Conservation (phyloP, 2,329 filamentous ascomycete species). For the Endoconidiophora polonica region DNA sequence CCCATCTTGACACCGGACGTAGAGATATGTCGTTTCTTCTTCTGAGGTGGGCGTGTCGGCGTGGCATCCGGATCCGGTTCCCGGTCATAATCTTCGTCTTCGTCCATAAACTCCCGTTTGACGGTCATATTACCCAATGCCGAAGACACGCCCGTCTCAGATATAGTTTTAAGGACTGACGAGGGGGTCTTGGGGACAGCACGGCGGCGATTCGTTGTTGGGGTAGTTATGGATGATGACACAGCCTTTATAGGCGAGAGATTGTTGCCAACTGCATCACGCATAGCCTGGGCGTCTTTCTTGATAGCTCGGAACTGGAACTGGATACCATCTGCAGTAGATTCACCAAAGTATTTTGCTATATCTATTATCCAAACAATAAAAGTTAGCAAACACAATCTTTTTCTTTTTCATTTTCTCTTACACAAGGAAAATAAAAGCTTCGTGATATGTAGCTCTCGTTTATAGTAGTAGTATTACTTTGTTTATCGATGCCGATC, state of each 20-base stretch:
- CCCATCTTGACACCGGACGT: neutral
- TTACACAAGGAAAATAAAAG: neutral
- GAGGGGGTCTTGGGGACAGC: constrained; percentile 10
- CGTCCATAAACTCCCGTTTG: constrained; percentile 14
- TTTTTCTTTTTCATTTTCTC: too few species aligned
- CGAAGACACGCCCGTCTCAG: constrained; percentile 15
- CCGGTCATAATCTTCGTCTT: constrained; percentile 17
- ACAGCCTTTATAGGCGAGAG: constrained; percentile 29
- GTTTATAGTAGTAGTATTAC: constrained; percentile 19
- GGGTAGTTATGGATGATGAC: constrained; percentile 13
- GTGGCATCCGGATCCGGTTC: constrained; percentile 14
- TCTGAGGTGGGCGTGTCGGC: constrained; percentile 1
- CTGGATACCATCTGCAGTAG: constrained; percentile 38
- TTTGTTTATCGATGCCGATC: constrained; percentile 24
- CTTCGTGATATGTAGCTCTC: too few species aligned
- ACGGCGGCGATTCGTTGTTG: constrained; percentile 13
- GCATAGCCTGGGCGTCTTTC: constrained; percentile 32
- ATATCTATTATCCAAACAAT: constrained; percentile 28
- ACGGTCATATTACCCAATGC: constrained; percentile 17
- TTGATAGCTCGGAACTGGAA: constrained; percentile 44
- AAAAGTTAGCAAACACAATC: too few species aligned
- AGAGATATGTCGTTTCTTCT: neutral
- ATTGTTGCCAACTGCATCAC: constrained; percentile 26
- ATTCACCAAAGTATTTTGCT: constrained; percentile 41
- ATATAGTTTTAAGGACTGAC: constrained; percentile 8